phyloP scores from a whole-genome alignment of 805 yeast genomes.

The Starmera caribaea region DNA sequence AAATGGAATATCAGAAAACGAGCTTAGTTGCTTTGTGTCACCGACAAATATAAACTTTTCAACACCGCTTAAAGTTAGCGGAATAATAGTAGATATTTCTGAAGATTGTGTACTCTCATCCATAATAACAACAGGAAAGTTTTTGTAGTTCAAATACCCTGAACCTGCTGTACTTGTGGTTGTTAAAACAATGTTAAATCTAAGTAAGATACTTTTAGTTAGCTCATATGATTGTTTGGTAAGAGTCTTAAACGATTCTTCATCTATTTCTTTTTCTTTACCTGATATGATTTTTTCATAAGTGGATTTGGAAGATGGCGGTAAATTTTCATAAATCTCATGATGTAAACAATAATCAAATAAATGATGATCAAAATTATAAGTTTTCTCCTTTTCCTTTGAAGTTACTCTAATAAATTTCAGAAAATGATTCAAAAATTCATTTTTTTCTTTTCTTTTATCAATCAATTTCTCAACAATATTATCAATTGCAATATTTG shows the following conservation, averaged over 20 bases:
- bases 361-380: constrained; percentile 45
- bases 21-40: constrained; percentile 66
- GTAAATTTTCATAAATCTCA: constrained; percentile 40
- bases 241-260: constrained; percentile 39
- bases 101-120: constrained; percentile 75
- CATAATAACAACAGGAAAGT: constrained; percentile 65
- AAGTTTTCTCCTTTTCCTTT: constrained; percentile 51
- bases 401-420: constrained; percentile 49
- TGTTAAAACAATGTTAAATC: constrained; percentile 58
- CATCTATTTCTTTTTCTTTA: constrained; percentile 32
- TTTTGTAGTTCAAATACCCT: constrained; percentile 46
- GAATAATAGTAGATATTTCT: constrained; percentile 62
- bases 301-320: constrained; percentile 33
- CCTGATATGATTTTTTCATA: constrained; percentile 28
- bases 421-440: constrained; percentile 11
- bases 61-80: constrained; percentile 59
- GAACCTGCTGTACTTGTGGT: constrained; percentile 71
- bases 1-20: constrained; percentile 60
- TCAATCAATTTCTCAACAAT: constrained; percentile 59
- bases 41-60: constrained; percentile 64
- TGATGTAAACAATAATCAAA: constrained; percentile 55
- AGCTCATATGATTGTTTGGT: constrained; percentile 33
- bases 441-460: constrained; percentile 25
- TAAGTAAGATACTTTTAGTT: constrained; percentile 45
- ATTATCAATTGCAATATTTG: constrained; percentile 68